These are phyloP conservation scores for Epithemia pelagica DNA, from an alignment of 108 stramenopile species.

Conservation along the genomic window DNA sequence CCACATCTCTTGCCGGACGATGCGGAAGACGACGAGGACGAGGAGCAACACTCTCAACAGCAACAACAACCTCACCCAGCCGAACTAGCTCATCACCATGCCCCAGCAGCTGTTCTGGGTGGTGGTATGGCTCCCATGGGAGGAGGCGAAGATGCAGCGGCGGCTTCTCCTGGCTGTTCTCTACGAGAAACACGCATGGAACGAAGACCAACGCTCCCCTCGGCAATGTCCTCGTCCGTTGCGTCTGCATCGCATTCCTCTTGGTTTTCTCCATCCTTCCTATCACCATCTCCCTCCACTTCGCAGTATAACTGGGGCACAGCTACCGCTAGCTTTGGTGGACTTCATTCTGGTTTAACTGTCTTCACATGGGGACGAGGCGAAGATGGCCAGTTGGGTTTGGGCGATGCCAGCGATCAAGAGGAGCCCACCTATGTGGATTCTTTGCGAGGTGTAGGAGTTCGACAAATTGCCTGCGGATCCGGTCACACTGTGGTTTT, in stretches of 20 bases:
- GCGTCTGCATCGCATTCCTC: not conserved
- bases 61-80: too few species aligned
- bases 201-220: constrained; percentile 18
- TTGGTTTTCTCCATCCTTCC: too few species aligned
- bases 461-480: constrained; percentile 89
- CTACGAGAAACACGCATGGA: not conserved
- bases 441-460: constrained; percentile 83
- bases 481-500: constrained; percentile 90
- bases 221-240: not conserved
- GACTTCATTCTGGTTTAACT: constrained; percentile 54
- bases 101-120: too few species aligned
- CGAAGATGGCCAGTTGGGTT: constrained; percentile 63
- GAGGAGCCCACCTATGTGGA: constrained; percentile 88
- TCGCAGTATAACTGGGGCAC: too few species aligned
- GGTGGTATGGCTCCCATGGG: too few species aligned
- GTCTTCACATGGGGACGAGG: constrained; percentile 89
- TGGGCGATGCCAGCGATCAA: constrained; percentile 61
- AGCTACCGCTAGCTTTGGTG: too few species aligned
- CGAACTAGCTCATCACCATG: too few species aligned
- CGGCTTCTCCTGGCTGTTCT: not conserved
- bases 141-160: not conserved
- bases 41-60: too few species aligned
- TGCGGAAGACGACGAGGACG: too few species aligned
- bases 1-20: too few species aligned
- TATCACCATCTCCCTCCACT: too few species aligned